Evolutionary conservation across 2,329 filamentous ascomycete species (phyloP), one percentile per base, ranked within the genome.

Genomic region (Colletotrichum agaves): DNA sequence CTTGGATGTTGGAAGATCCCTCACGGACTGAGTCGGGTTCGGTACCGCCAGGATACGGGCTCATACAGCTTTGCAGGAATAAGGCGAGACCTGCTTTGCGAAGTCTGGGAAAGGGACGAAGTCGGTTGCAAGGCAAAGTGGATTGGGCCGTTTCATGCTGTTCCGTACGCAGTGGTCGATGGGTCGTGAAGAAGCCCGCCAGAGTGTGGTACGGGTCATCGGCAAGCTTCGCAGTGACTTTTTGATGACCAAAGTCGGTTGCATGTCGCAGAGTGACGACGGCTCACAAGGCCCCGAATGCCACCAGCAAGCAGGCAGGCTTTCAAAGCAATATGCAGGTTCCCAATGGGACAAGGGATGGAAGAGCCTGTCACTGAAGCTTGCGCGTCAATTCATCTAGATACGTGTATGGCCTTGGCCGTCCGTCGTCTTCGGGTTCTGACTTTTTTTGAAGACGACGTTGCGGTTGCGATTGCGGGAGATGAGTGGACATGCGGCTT

Each of bases 321-420:
- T 39, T 53, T 37, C 50, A 52, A 27, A 44, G 41, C 17, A 47
- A 23, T 3, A 21, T 21, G 17, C 31, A 35, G 50, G 23, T 53
- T 8, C 47, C 21, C 23, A 49, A 49, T 8, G 41, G 31, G 52
- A 35, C 8, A n/a, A 46, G 35, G 43, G 52, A 33, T 67, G 53
- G 52, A 35, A 59, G 47, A 53, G 41, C 41, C 53, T 47, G 46
- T 39, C 17, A 13, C 46, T 33, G 46, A 44, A 50, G 65, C 65
- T 68, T 68, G 65, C 65, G 65, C 65, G 65, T 68, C 61, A 53
- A 55, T 31, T 63, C 21, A 13, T 37, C 27, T 31, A 53, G 50
- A 46, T 50, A 19, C 47, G 47, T 50, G 47, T 50, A 12, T 50
- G 8, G 23, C 33, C 47, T 50, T 23, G 27, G 35, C 35, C 35